Evolutionary conservation across 352 stramenopile species (phyloP), one percentile per base, ranked within the genome.

Genomic region (Aphanomyces invadans): DNA sequence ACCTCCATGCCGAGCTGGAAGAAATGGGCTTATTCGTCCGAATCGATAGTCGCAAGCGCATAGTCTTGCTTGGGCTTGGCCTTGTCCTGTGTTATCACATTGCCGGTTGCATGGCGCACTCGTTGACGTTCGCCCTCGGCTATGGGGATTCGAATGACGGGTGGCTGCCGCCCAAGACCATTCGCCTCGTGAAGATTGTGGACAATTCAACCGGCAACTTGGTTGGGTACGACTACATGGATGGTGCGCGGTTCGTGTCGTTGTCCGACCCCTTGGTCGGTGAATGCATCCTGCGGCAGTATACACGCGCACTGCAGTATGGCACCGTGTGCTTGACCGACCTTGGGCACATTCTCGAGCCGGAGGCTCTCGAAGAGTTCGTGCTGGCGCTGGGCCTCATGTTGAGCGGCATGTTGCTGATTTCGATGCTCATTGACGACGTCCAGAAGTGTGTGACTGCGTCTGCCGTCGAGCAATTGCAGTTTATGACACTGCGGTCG

Each of bases 381-480:
- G 45, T 74, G 7, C 74, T 78, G 2, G 74, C 83, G 31, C 56
- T 90, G 5, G 38, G 80, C 2, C 80, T 79, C 1, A 79, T 79
- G 19, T 17, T 89, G 2, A 69, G 88, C 28, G 79, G 77, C 26
- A 84, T 79, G 1, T 86, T 77, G 0, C 60, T 89, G 39, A 66
- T 90, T 5, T 80, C 82, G 0, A 86, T 74, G 23, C 87, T 86
- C 53, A 68, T 75, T 0, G 70, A 77, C 0, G 79, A 90, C 42
- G 76, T 90, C 11, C 80, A 89, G 52, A 89, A 89, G 21, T 25
- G 44, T 19, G 44, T 52, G 12, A 52, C 44, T 7, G 44, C 44
- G 44, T 52, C 44, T 32, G 78, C 80, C 0, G 70, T 78, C 9
- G 78, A 87, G 54, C 87, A 87, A 55, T 88, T 90, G 82, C 79